A percentile compares a stretch with the other conserved stretches of the same genome.
Evolutionary conservation across 176 grass and related monocot species (phyloP).

Genomic region (Oryza nivara): DNA sequence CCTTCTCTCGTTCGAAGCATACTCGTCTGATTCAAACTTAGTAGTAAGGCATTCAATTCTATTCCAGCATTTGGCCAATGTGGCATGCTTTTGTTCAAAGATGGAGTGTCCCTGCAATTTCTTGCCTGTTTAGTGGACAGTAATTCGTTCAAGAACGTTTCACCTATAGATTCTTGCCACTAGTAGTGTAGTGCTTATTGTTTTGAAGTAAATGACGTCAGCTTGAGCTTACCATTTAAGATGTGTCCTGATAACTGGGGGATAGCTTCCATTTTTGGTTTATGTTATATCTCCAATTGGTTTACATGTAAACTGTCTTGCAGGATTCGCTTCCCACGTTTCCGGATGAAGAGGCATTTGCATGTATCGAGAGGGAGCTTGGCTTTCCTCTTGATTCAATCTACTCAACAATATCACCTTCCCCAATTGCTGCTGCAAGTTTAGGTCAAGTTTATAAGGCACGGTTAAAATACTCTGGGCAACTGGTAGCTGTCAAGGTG

Average conservation of each 20-base stretch:
- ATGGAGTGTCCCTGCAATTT: neutral
- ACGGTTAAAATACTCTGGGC: constrained; percentile 67
- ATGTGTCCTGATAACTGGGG: constrained; percentile 3
- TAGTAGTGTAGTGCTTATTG: neutral
- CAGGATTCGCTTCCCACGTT: constrained; percentile 97
- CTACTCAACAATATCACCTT: constrained; percentile 77
- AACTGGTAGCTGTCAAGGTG: constrained; percentile 88
- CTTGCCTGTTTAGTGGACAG: neutral
- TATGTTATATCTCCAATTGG: neutral
- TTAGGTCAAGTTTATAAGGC: constrained; percentile 98
- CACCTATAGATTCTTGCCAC: neutral
- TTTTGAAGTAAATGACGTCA: neutral
- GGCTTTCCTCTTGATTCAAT: constrained; percentile 76
- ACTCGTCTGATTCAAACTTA: neutral
- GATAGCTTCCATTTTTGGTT: constrained; percentile 10
- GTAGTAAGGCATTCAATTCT: neutral
- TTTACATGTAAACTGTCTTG: constrained; percentile 34
- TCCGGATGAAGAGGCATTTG: constrained; percentile 89
- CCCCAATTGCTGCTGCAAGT: constrained; percentile 93
- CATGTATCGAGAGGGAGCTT: constrained; percentile 87
- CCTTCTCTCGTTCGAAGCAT: neutral
- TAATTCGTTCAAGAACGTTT: neutral
- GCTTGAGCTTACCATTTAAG: constrained; percentile 10
- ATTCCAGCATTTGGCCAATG: neutral
- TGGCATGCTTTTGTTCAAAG: constrained; percentile 9